These are phyloP conservation scores for Fusarium tuaranense DNA, from an alignment of 2,329 filamentous ascomycete genomes.

Conservation along the genomic window DNA sequence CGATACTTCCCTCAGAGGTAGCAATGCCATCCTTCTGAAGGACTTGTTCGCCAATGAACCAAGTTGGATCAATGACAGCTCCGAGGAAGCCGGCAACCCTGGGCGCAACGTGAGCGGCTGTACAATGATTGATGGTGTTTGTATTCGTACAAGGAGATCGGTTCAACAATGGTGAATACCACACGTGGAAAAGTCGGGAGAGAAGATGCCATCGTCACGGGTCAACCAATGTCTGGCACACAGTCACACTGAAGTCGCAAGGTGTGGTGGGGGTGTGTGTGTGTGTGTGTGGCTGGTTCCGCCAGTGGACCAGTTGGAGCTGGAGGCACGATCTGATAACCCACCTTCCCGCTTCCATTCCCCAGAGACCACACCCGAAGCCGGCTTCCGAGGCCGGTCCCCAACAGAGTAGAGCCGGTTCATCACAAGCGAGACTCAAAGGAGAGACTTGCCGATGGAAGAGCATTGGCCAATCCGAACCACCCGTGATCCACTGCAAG, in stretches of 20 bases:
- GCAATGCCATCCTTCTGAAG: conserved; percentile 52
- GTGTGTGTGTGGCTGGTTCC: not conserved
- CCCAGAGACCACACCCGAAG: not conserved
- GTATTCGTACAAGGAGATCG: conserved; percentile 71
- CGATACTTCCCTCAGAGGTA: conserved; percentile 59
- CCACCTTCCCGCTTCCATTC: not conserved
- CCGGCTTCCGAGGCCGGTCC: not conserved
- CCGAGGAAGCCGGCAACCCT: conserved; percentile 71
- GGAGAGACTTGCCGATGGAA: not conserved
- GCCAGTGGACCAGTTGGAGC: not conserved
- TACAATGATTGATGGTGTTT: not conserved
- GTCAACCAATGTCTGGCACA: not conserved
- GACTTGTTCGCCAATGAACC: conserved; percentile 74
- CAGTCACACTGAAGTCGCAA: conserved; percentile 5
- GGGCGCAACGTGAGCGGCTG: conserved; percentile 16
- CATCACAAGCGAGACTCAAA: not conserved
- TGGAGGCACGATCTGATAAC: not conserved
- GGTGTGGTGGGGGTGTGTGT: not conserved
- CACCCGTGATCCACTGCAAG: not conserved
- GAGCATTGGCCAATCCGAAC: not conserved
- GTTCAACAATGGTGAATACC: conserved; percentile 76
- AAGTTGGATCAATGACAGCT: conserved; percentile 66
- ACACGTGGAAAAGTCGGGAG: conserved; percentile 73
- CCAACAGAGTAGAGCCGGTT: not conserved
- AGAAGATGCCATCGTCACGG: conserved; percentile 66